A percentile compares a stretch with the other conserved stretches of the same genome.
phyloP scores from a whole-genome alignment of 2,329 filamentous ascomycete genomes.

The Mycocentrospora acerina region DNA sequence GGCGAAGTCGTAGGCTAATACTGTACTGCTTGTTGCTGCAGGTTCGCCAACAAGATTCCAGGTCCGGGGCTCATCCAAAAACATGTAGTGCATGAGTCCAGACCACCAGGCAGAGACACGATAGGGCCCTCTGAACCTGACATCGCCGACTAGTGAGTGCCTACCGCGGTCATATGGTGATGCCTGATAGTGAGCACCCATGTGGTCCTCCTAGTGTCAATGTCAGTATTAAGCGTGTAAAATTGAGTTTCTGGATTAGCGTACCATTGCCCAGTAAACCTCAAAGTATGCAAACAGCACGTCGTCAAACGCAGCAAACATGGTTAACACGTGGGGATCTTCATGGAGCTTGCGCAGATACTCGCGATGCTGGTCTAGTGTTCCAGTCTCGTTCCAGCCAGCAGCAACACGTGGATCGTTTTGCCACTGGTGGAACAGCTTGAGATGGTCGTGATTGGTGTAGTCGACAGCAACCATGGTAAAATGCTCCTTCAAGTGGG shows the following conservation, averaged over 20 bases:
- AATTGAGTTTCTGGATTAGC: slow-evolving; percentile 7
- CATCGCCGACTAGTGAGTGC: slow-evolving; percentile 61
- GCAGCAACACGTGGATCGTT: slow-evolving; percentile 79
- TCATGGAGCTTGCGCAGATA: slow-evolving; percentile 69
- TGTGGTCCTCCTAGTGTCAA: slow-evolving; percentile 55
- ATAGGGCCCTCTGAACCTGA: slow-evolving; percentile 56
- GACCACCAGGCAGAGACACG: slow-evolving; percentile 62
- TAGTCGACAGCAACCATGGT: slow-evolving; percentile 75
- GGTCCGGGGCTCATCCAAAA: slow-evolving; percentile 60
- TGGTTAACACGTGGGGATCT: slow-evolving; percentile 70
- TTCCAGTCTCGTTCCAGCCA: slow-evolving; percentile 79
- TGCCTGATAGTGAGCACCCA: slow-evolving; percentile 60
- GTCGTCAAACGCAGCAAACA: slow-evolving; percentile 72
- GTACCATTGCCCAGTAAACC: slow-evolving; percentile 72
- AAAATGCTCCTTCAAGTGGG: slow-evolving; percentile 73
- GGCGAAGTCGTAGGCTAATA: slow-evolving; percentile 73
- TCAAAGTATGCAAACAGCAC: slow-evolving; percentile 76
- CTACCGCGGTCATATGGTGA: slow-evolving; percentile 60
- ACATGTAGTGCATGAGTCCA: slow-evolving; percentile 60
- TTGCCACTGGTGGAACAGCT: slow-evolving; percentile 77
- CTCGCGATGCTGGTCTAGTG: slow-evolving; percentile 70
- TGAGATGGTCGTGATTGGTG: slow-evolving; percentile 62
- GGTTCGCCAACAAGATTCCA: slow-evolving; percentile 66
- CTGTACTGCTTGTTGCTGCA: slow-evolving; percentile 67
- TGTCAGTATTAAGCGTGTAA: slow-evolving; percentile 15